These are phyloP conservation scores for Smallanthus sonchifolius DNA, from an alignment of 129 eudicot species.

Conservation along the genomic window DNA sequence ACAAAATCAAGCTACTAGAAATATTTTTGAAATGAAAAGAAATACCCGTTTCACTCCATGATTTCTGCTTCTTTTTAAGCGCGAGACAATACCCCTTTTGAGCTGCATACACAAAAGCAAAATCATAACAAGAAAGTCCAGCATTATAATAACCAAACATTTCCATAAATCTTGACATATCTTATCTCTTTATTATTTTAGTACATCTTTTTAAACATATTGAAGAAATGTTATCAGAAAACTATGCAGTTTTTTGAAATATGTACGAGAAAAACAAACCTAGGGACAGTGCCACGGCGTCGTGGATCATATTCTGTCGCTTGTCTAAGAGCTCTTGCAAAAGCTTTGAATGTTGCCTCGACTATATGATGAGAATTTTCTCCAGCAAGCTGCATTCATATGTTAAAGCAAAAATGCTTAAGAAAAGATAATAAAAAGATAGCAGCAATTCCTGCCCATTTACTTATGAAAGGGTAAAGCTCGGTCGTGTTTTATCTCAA, in stretches of 20 bases:
- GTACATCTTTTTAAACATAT: too few relatives aligned
- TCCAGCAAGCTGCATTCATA: constrained; percentile 76
- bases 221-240: neutral
- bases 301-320: constrained; percentile 89
- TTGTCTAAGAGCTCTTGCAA: constrained; percentile 97
- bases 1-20: neutral
- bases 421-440: neutral
- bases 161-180: neutral
- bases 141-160: neutral
- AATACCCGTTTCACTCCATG: neutral
- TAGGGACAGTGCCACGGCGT: constrained; percentile 75
- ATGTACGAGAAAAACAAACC: constrained; percentile 33
- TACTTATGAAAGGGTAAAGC: neutral
- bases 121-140: neutral
- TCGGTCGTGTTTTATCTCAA: neutral
- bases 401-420: neutral
- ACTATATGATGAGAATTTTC: constrained; percentile 95
- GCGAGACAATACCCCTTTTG: constrained; percentile 81
- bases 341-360: constrained; percentile 97
- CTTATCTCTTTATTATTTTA: too few relatives aligned
- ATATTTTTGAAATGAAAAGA: neutral
- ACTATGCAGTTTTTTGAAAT: neutral
- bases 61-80: neutral
- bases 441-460: neutral
- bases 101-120: constrained; percentile 45